Evolutionary conservation across 2,329 filamentous ascomycete genomes (phyloP), one percentile per base, ranked within the genome.

Genomic region (Tolypocladium inflatum): DNA sequence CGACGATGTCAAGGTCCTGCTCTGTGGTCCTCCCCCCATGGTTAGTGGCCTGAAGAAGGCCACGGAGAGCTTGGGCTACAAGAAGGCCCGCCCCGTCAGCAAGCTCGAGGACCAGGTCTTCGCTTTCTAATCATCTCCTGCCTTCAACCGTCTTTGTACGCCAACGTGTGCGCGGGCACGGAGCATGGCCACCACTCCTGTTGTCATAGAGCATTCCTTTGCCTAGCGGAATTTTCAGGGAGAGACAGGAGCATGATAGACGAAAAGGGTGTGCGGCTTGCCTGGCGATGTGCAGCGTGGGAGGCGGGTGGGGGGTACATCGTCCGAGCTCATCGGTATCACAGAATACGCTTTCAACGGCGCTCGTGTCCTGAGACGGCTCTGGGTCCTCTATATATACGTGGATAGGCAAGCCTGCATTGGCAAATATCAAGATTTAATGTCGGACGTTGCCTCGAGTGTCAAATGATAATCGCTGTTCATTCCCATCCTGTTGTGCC

Each of bases 91-190:
- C 61, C 91, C 93, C 51, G 92, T 97, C 68, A 97, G 92, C 86
- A 97, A 97, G 84, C 86, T 97, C 57, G 89, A 93, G 72, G 94
- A 99, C 74, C 94, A 97, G 76, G 90, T 99, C 65, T 99, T 99
- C 79, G 91, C 90, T 70, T 99, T 99, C 77, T 78, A 75, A 70
- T 45, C 21, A 8, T 3, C 10, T 4, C 19, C 5, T 3, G 23
- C 37, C 48, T 52, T 15, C 26, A n/a, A 51, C 2, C 8, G 30
- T 51, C 48, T 51, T 26, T 17, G 15, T 33, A 7, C 30, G 30
- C 30, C 17, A n/a, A 13, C 19, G 3, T 21, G 19, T 13, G 35
- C 48, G 7, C 30, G 19, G 30, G 9, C 30, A 21, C 30, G 2
- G 17, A 13, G 17, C 17, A 9, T 19, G 23, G 26, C 26, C 45